Percentiles rank a stretch among this genome's conserved stretches.
Evolutionary conservation across 257 asterid genomes (phyloP).

Genomic region (Henckelia pumila): DNA sequence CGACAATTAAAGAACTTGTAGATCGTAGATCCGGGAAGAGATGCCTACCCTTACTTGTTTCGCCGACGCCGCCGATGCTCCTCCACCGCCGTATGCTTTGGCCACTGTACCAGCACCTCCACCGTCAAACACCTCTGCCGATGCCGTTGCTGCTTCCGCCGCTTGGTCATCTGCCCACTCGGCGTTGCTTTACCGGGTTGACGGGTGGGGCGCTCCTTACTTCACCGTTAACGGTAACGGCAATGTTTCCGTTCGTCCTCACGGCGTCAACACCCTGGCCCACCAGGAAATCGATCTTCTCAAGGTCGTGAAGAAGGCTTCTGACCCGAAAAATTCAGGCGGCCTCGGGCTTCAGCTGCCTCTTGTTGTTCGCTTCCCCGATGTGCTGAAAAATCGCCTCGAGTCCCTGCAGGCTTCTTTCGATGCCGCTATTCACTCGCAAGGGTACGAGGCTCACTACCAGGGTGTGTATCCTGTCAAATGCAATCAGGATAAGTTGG

Average conservation of each 20-base stretch:
- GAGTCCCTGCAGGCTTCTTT: slow-evolving; percentile 73
- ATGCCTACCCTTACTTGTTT: slow-evolving; percentile 86
- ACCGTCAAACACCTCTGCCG: slow-evolving; percentile 27
- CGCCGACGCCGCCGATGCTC: slow-evolving; percentile 61
- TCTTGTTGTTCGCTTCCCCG: slow-evolving; percentile 77
- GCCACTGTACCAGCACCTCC: slow-evolving; percentile 56
- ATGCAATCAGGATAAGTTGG: slow-evolving; percentile 84
- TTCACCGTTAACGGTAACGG: slow-evolving; percentile 77
- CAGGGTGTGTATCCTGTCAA: slow-evolving; percentile 97
- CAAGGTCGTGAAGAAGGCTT: slow-evolving; percentile 79
- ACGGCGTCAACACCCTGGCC: slow-evolving; percentile 57
- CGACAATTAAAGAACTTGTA: slow-evolving; percentile 20
- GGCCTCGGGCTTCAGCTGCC: slow-evolving; percentile 90
- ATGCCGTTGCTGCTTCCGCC: slow-evolving; percentile 20
- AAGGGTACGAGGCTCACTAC: slow-evolving; percentile 70
- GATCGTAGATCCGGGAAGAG: slow-evolving; percentile 49
- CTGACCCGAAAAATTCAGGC: slow-evolving; percentile 59
- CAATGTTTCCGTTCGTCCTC: slow-evolving; percentile 62
- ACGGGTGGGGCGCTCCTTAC: slow-evolving; percentile 96
- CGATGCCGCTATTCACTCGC: slow-evolving; percentile 58
- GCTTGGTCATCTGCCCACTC: slow-evolving; percentile 73
- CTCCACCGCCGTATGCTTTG: slow-evolving; percentile 58
- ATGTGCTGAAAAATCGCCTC: slow-evolving; percentile 69
- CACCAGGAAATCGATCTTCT: slow-evolving; percentile 92
- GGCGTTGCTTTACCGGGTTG: slow-evolving; percentile 61